Base-by-base conservation (phyloP, 192 early-diverging fungal species). In the Backusella sp. region DNA sequence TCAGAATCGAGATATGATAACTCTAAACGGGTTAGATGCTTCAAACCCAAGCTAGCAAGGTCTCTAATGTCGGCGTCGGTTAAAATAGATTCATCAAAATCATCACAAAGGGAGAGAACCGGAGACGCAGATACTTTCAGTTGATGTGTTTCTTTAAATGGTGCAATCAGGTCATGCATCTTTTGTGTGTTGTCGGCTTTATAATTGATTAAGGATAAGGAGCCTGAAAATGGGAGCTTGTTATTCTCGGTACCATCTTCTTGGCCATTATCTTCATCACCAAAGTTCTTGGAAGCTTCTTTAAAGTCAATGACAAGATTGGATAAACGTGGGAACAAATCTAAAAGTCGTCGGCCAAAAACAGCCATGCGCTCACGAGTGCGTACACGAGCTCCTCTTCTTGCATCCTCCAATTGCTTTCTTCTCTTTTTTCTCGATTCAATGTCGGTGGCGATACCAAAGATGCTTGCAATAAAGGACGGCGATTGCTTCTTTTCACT, bases 11-110 rank as follows among this genome's bases (percentile, higher is more conserved):
- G 30, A 17, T 53, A 56, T 15, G 30, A 35, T 53, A 72, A n/a
- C 3, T 49, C 44, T 7, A 72, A 53, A 3, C 46, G 44, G 6
- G 17, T 30, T 5, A 72, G 30, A 4, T 36, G 32, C 4, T 53
- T 72, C 21, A 53, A 11, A 2, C 34, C 71, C n/a, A 72, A n/a
- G 32, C 30, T 53, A 4, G 71, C 34, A 34, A 72, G 32, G 4
- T 44, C 30, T 52, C 32, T 11, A 6, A 72, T 53, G 2, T 72
- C 71, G 9, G 26, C 30, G 11, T 72, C 34, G 17, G 71, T 53
- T 17, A 72, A 53, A 30, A 72, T 72, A n/a, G 71, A 72, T 21
- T 49, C 46, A 59, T 72, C 71, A 34, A 72, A 52, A 53, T 72
- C 71, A 3, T 72, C 71, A 35, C 71, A 72, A 21, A 72, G 28